Evolutionary conservation across 2,329 filamentous ascomycete genomes (phyloP).

Genomic region (Paecilomyces sp.): DNA sequence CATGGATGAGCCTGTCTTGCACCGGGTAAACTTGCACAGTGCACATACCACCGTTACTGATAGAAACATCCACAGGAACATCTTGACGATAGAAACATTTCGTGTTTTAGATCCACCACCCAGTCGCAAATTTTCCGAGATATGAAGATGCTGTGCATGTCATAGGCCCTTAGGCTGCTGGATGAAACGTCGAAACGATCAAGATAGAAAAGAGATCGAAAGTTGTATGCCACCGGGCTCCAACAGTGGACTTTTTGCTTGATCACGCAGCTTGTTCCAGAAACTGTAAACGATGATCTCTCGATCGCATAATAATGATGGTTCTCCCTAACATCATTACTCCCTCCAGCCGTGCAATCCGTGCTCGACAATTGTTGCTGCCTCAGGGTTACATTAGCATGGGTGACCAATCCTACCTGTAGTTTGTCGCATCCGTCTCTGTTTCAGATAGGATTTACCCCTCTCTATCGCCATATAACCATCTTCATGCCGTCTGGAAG

Average conservation of each 20-base stretch:
- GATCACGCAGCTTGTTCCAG: not conserved
- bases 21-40: not conserved
- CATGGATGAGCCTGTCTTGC: not conserved
- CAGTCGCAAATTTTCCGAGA: not conserved
- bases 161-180: not conserved
- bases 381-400: not conserved
- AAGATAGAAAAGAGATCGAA: not conserved
- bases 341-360: not conserved
- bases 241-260: not conserved
- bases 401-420: not conserved
- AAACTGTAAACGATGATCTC: not conserved
- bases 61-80: not conserved
- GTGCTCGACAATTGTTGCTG: not conserved
- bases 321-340: not conserved
- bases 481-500: not conserved
- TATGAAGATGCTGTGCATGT: not conserved
- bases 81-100: not conserved
- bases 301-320: not conserved
- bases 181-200: not conserved
- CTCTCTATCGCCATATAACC: not conserved
- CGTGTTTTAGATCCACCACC: not conserved
- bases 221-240: not conserved
- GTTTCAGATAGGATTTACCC: not conserved
- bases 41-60: not conserved
- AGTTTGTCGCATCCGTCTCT: not conserved